These are phyloP conservation scores for Diaporthe citriasiana DNA, from an alignment of 2,329 filamentous ascomycete species.

Conservation along the genomic window DNA sequence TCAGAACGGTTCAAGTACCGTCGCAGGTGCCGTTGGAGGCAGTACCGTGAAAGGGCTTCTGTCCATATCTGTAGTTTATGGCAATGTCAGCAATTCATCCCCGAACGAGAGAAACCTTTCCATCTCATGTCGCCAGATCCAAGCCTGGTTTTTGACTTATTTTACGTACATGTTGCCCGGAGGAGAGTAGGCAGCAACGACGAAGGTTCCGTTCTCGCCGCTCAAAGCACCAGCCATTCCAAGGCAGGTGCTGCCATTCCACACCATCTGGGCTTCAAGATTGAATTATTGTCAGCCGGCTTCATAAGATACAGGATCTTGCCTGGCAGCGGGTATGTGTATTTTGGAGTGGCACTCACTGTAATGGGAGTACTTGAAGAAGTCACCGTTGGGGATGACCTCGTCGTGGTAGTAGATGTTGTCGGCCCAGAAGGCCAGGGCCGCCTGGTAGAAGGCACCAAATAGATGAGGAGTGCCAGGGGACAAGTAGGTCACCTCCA, in stretches of 20 bases:
- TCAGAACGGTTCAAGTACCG: not conserved
- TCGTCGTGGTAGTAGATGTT: not conserved
- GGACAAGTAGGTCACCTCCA: not conserved
- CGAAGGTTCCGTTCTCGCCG: constrained; percentile 16
- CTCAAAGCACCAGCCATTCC: constrained; percentile 4
- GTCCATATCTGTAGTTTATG: not conserved
- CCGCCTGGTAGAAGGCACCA: not conserved
- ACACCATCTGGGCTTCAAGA: constrained; percentile 13
- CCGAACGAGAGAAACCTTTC: not conserved
- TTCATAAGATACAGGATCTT: not conserved
- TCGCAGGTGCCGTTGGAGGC: not conserved
- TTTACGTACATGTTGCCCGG: constrained; percentile 12
- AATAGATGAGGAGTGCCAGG: not conserved
- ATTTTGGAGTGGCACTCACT: not conserved
- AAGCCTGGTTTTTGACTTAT: not conserved
- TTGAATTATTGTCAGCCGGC: not conserved
- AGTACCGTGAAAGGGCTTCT: constrained; percentile 9
- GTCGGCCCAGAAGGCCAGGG: not conserved
- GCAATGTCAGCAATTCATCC: not conserved
- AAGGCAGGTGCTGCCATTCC: not conserved
- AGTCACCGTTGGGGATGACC: constrained; percentile 17
- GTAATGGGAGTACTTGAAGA: not conserved
- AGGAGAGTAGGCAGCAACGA: constrained; percentile 24
- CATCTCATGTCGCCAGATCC: no score
- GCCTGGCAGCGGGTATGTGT: not conserved